Base-by-base conservation (phyloP, 805 yeast species). In the Kuraishia floccosa region DNA sequence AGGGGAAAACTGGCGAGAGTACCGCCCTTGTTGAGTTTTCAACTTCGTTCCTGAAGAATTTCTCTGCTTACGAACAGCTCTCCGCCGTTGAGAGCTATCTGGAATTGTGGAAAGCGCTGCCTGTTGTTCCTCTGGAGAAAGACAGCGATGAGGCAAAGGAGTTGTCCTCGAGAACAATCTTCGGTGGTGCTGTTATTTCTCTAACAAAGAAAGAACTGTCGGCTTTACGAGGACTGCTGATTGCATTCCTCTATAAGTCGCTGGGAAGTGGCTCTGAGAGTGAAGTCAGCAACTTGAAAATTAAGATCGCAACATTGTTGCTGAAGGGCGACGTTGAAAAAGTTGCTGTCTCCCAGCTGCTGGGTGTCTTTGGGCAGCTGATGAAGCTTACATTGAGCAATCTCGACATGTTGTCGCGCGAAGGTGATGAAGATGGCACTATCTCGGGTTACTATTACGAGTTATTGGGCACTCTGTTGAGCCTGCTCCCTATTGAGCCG, bases 401-500 rank as follows among this genome's bases (percentile, higher is more conserved):
- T 3, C 31, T 30, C 12, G 27, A 30, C 38, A 42, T 53, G 21
- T 36, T 53, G 7, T 33, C 38, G n/a, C 30, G 49, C 22, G 38
- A 49, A 14, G 18, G 30, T 1, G 30, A 44, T 7, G 56, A 56
- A 23, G 42, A 47, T 20, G 50, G 51, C 11, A 59, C 54, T 22
- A 54, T 64, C 16, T 54, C 63, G 13, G 50, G 46, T 26, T 60
- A 58, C 21, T 54, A 77, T 32, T 72, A 73, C 47, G 63, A 60
- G 17, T 53, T 83, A 30, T 60, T 89, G 39, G 70, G 74, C 21
- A 71, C 70, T 40, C 57, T 77, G 39, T 57, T 89, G 36, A 73
- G 74, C 35, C 60, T 85, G 38, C 59, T 89, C 32, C 96, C 97
- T 19, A 68, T 86, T 39, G 66, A 66, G 38, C 68, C 73, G 40